Base-by-base conservation (phyloP, 106 monocot species). In the Dendrobium nobile region DNA sequence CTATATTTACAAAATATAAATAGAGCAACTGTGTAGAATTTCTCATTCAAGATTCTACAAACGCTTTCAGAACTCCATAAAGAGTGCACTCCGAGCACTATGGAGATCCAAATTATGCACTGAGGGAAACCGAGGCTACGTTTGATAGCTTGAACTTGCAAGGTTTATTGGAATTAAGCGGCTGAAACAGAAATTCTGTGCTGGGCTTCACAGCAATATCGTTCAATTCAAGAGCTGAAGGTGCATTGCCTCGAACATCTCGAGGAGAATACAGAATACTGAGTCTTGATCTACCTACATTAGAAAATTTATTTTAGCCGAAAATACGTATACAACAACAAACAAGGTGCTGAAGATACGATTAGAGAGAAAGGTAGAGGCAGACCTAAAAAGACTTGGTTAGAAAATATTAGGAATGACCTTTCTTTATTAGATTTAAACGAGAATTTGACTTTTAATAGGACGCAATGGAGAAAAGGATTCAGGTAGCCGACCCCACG, bases 221-320 rank as follows among this genome's bases (percentile, higher is more conserved):
- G 76, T 78, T 88, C 87, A 58, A 85, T 77, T 94, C 94, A 48
- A 77, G 85, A 81, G 82, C 75, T 51, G 89, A 88, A 77, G 88
- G n/a, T 41, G 87, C 92, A 80, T 86, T 82, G 45, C 64, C 84
- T 65, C 89, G 88, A 86, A 92, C 88, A 79, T 97, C 94, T 37
- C 94, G 90, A 40, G 84, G 82, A 54, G 77, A 67, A 78, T 80
- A 94, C 41, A 92, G 40, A 19, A 96, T 28, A 41, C 82, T 79
- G 37, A 93, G n/a, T 43, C 92, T 90, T 77, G 96, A 90, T 79
- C 89, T 90, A 75, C 92, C 96, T 97, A 90, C 77, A 87, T 56
- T 47, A 67, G 2, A 33, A 40, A 33, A 72, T 27, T 65, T 65
- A 65, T 65, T 8, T 26, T 13, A 51, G 51, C 13, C 13, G 8